phyloP scores from a whole-genome alignment of 441 rosid species.

The Erysimum pusillum region DNA sequence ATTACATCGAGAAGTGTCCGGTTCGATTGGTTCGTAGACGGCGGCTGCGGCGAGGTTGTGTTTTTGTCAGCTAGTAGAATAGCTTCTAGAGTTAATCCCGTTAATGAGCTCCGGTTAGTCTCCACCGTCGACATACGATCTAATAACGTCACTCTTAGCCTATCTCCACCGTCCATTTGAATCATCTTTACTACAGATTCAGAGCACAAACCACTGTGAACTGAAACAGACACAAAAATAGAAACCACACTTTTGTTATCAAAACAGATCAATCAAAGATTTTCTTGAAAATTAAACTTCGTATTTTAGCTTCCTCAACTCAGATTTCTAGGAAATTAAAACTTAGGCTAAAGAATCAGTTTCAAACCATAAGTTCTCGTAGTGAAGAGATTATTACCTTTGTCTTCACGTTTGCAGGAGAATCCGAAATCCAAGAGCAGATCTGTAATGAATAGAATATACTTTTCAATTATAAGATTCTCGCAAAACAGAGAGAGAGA shows the following conservation, averaged over 20 bases:
- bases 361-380: constrained; percentile 19
- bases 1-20: constrained; percentile 75
- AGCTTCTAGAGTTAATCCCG: constrained; percentile 66
- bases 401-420: constrained; percentile 35
- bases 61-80: constrained; percentile 49
- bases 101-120: constrained; percentile 45
- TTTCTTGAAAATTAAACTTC: constrained; percentile 39
- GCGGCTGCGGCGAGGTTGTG: constrained; percentile 37
- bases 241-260: neutral
- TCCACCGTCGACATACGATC: constrained; percentile 70
- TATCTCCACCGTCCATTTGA: constrained; percentile 48
- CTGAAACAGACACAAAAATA: too few species aligned
- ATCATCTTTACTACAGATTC: constrained; percentile 18
- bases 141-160: constrained; percentile 54
- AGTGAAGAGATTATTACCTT: constrained; percentile 19
- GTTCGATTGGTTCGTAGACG: constrained; percentile 41
- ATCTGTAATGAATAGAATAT: constrained; percentile 39
- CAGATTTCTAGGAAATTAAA: constrained; percentile 39
- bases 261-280: neutral
- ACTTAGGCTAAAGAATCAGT: neutral
- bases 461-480: constrained; percentile 31
- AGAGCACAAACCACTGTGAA: constrained; percentile 5
- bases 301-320: constrained; percentile 34
- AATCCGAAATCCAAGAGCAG: constrained; percentile 44
- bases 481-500: constrained; percentile 24